Base-by-base conservation (phyloP, 805 yeast species). In the Zygoascus tannicola region DNA sequence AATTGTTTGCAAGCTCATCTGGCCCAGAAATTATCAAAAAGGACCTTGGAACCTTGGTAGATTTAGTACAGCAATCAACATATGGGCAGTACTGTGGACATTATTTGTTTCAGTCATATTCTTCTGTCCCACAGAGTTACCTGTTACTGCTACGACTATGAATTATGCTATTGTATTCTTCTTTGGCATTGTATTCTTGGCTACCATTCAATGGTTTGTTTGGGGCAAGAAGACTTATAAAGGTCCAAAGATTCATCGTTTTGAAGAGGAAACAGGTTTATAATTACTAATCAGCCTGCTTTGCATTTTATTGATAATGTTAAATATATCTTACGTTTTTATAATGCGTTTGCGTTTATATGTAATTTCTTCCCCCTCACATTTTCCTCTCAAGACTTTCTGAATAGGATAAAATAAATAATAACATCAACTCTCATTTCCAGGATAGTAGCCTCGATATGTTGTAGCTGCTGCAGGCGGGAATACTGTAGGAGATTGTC, bases 151-250 rank as follows among this genome's bases (percentile, higher is more conserved):
- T 34, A 55, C 58, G 18, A 54, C 53, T n/a, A 76, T 78, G 81
- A 78, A 78, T 55, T 78, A 76, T 53, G 86, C 94, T 0, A 60
- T 77, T n/a, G 71, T 73, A 7, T 87, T 83, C 3, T 75, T 81
- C 40, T 76, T 63, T 5, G 80, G 75, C 2, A 74, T 66, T 51
- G 57, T 68, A 1, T 14, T 65, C 0, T 76, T 74, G 53, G 60
- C 75, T 28, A 47, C 75, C 1, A 44, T 66, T 3, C 78, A 78
- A 56, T 80, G 85, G 85, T 63, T 61, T 43, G 60, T 63, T n/a
- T 35, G 48, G 22, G 56, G 55, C n/a, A 41, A 36, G 23, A 50
- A 48, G 42, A 47, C 30, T 34, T 51, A 51, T 39, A 50, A 33
- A 15, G 55, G 55, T 28, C 55, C 55, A 4, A 34, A 20, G 3